Percentiles rank a stretch among this genome's conserved stretches.
Conservation (phyloP, 1,139 yeast genomes). For the Yamadazyma blattariae region DNA sequence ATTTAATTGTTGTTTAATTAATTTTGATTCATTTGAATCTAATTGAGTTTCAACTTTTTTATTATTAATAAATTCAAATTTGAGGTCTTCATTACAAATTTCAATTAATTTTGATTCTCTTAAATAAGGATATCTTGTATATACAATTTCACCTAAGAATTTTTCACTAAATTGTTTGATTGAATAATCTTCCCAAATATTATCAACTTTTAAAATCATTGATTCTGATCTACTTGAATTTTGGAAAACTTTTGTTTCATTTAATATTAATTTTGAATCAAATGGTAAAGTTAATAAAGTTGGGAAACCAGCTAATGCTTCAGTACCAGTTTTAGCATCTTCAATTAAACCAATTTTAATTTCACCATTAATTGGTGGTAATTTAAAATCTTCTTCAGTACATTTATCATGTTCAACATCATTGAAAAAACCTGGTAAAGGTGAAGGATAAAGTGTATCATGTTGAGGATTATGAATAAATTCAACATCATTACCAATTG, state of each 20-base stretch:
- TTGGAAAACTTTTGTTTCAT: constrained; percentile 77
- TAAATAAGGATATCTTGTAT: constrained; percentile 86
- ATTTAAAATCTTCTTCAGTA: constrained; percentile 52
- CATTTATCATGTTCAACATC: constrained; percentile 81
- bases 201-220: constrained; percentile 61
- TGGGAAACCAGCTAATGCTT: constrained; percentile 88
- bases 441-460: constrained; percentile 66
- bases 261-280: constrained; percentile 45
- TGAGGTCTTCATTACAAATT: constrained; percentile 52
- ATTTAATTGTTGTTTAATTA: constrained; percentile 24
- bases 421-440: constrained; percentile 73
- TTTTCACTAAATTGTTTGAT: constrained; percentile 53
- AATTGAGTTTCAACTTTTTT: constrained; percentile 27
- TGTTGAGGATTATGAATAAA: constrained; percentile 79
- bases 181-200: constrained; percentile 45
- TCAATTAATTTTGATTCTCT: constrained; percentile 73
- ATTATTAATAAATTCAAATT: constrained; percentile 36
- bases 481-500: constrained; percentile 65
- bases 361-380: constrained; percentile 50
- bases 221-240: constrained; percentile 84
- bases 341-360: constrained; percentile 59
- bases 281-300: constrained; percentile 70
- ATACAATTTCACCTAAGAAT: constrained; percentile 36
- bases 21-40: constrained; percentile 36
- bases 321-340: constrained; percentile 68